Evolutionary conservation across 768 basidiomycete species (phyloP).

Genomic region (Collybiopsis luxurians): DNA sequence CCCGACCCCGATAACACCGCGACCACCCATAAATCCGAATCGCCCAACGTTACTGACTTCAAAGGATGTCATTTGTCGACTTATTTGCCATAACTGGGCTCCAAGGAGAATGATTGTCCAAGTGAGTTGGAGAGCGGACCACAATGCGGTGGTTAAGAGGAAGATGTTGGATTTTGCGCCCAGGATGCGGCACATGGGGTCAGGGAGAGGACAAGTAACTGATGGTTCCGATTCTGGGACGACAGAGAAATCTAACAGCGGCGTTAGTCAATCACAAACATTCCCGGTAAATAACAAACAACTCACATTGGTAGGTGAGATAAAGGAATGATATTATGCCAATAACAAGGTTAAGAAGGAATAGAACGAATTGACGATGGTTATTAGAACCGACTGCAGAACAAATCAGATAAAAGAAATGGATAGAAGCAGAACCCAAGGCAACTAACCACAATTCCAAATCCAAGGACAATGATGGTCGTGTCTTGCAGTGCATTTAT

Average conservation of each 20-base stretch:
- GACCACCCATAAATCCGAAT: conserved; percentile 96
- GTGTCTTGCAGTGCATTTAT: conserved; percentile 84
- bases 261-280: background rate
- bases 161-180: conserved; percentile 66
- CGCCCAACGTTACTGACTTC: conserved; percentile 95
- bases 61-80: conserved; percentile 92
- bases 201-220: conserved; percentile 66
- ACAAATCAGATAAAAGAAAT: conserved; percentile 3
- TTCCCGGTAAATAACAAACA: conserved; percentile 3
- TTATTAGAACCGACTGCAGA: conserved; percentile 82
- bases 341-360: conserved; percentile 80
- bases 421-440: conserved; percentile 12
- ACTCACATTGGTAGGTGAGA: conserved; percentile 79
- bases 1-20: conserved; percentile 64
- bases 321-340: conserved; percentile 83
- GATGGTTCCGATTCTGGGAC: conserved; percentile 40
- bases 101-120: conserved; percentile 90
- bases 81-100: conserved; percentile 89
- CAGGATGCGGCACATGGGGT: conserved; percentile 66
- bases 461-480: conserved; percentile 99
- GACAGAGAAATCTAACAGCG: conserved; percentile 50
- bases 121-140: conserved; percentile 91
- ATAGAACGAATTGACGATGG: conserved; percentile 95
- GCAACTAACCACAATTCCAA: conserved; percentile 87
- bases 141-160: conserved; percentile 75